Percentiles rank a stretch among this genome's conserved stretches.
phyloP scores from a whole-genome alignment of 2,329 filamentous ascomycete species.

The Parafenestella ontariensis region DNA sequence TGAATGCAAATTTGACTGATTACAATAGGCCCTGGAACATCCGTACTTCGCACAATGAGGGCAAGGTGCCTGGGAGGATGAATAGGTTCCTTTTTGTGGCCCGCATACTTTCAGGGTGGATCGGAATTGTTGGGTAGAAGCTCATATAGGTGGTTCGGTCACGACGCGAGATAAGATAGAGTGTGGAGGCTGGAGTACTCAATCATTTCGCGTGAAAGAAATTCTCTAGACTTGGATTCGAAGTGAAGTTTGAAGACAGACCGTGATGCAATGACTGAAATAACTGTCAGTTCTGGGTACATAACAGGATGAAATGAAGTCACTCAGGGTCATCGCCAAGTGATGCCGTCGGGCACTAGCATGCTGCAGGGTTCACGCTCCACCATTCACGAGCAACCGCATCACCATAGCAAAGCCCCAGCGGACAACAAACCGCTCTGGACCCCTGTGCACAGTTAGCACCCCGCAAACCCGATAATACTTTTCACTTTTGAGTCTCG shows the following conservation, averaged over 20 bases:
- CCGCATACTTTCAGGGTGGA: no score
- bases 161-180: neutral
- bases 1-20: conserved; percentile 3
- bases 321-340: neutral
- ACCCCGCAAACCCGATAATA: conserved; percentile 10
- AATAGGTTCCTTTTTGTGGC: neutral
- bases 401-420: conserved; percentile 23
- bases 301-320: neutral
- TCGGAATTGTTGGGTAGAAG: neutral
- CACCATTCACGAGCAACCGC: conserved; percentile 21
- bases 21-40: conserved; percentile 37
- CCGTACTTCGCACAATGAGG: conserved; percentile 31
- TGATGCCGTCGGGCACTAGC: conserved; percentile 9
- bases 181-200: neutral
- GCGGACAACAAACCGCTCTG: conserved; percentile 35
- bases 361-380: conserved; percentile 22
- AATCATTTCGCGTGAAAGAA: neutral
- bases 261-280: neutral
- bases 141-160: neutral
- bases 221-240: neutral
- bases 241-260: neutral
- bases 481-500: conserved; percentile 18
- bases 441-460: conserved; percentile 16
- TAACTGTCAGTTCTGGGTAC: neutral
- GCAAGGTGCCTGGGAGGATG: neutral